Conservation (phyloP, 371 early-diverging fungal species). For the Lichtheimia hyalospora region DNA sequence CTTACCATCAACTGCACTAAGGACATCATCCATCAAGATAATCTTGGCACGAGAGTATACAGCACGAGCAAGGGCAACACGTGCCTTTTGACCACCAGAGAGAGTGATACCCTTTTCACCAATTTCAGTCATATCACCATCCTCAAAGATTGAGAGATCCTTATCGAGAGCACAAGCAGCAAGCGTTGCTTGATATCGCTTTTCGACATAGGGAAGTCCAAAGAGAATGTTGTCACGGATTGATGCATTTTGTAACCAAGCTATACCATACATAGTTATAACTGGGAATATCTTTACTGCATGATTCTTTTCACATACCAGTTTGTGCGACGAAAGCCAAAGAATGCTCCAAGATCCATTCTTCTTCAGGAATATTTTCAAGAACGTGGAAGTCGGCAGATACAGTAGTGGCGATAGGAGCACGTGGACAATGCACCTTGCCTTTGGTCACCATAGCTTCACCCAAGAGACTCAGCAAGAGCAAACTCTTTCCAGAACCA, state of each 20-base stretch:
- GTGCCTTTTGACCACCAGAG: constrained; percentile 79
- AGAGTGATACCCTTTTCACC: constrained; percentile 86
- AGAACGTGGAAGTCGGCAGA: constrained; percentile 10
- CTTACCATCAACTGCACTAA: constrained; percentile 75
- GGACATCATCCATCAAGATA: constrained; percentile 82
- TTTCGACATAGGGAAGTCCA: constrained; percentile 44
- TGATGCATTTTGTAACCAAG: constrained; percentile 87
- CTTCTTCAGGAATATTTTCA: constrained; percentile 13
- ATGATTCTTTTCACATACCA: constrained; percentile 11
- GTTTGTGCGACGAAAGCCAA: constrained; percentile 38
- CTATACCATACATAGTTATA: constrained; percentile 18
- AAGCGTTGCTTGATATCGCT: constrained; percentile 58
- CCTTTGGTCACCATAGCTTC: constrained; percentile 50
- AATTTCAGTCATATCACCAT: constrained; percentile 91
- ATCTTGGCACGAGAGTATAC: constrained; percentile 76
- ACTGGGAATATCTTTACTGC: background rate
- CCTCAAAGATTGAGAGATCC: constrained; percentile 62
- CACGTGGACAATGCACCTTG: constrained; percentile 41
- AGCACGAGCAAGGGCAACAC: constrained; percentile 82
- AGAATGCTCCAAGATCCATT: constrained; percentile 29
- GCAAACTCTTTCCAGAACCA: constrained; percentile 66
- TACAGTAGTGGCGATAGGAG: constrained; percentile 29
- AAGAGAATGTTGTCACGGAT: constrained; percentile 67
- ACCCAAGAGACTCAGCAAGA: constrained; percentile 69
- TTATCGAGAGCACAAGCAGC: constrained; percentile 57